phyloP scores from a whole-genome alignment of 257 asterid genomes.

The Nicotiana attenuata region DNA sequence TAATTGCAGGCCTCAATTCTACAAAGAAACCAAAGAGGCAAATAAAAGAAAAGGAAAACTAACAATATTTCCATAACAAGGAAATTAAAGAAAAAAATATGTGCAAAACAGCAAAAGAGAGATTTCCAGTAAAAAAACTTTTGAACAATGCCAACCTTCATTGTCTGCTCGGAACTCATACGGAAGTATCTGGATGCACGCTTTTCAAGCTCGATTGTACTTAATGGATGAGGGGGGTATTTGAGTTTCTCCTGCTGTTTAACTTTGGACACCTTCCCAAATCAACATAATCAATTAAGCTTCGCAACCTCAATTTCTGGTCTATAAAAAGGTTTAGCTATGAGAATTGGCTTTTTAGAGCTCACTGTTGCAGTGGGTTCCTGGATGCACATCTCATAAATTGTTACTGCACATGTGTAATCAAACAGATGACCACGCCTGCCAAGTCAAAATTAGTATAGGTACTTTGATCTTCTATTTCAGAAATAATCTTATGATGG shows the following conservation, averaged over 20 bases:
- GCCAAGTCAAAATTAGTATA: constrained; percentile 28
- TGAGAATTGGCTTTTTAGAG: constrained; percentile 10
- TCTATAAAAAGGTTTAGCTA: constrained; percentile 7
- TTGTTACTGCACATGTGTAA: constrained; percentile 71
- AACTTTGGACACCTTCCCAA: constrained; percentile 67
- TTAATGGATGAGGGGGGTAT: constrained; percentile 91
- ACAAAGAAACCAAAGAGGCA: neutral
- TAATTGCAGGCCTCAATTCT: neutral
- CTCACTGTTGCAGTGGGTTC: constrained; percentile 94
- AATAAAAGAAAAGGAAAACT: neutral
- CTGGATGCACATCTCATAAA: constrained; percentile 85
- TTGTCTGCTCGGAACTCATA: constrained; percentile 92
- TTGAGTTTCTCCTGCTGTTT: constrained; percentile 70
- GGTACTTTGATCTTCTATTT: neutral
- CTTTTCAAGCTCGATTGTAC: constrained; percentile 97
- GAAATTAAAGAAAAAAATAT: constrained; percentile 3
- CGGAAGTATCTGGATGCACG: constrained; percentile 95
- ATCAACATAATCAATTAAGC: constrained; percentile 12
- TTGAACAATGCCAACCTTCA: constrained; percentile 59
- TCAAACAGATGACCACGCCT: constrained; percentile 99
- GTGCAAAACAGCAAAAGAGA: neutral
- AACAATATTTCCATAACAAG: neutral
- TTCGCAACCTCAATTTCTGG: constrained; percentile 14
- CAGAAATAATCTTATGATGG: constrained; percentile 1
- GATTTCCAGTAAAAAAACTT: constrained; percentile 12